phyloP scores from a whole-genome alignment of 768 basidiomycete genomes.

The Kwoniella newhampshirensis region DNA sequence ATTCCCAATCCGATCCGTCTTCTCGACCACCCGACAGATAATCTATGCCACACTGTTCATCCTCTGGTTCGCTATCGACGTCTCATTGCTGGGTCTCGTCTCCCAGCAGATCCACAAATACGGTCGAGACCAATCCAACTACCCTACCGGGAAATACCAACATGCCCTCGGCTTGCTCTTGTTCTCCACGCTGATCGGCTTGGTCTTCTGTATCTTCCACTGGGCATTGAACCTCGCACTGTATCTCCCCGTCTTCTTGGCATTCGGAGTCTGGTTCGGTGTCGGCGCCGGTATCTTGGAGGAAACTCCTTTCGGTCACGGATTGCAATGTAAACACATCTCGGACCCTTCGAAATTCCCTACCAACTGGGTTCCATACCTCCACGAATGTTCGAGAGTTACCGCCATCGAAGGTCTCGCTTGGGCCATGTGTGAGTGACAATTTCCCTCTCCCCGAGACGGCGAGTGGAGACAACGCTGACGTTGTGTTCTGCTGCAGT shows the following conservation, averaged over 20 bases:
- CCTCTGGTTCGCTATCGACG: slow-evolving; percentile 32
- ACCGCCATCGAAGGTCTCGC: slow-evolving; percentile 40
- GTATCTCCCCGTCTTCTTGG: slow-evolving; percentile 32
- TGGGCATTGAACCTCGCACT: slow-evolving; percentile 22
- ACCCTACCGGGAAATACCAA: slow-evolving; percentile 23
- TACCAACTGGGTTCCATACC: slow-evolving; percentile 20
- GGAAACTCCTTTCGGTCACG: slow-evolving; percentile 40
- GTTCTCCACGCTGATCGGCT: slow-evolving; percentile 29
- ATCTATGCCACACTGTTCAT: slow-evolving; percentile 36
- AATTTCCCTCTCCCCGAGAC: no score
- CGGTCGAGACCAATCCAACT: slow-evolving; percentile 22
- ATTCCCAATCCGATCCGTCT: slow-evolving; percentile 9
- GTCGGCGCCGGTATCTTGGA: slow-evolving; percentile 41
- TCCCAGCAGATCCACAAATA: slow-evolving; percentile 40
- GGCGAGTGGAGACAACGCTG: background rate
- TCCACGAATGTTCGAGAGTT: slow-evolving; percentile 27
- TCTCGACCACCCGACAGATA: slow-evolving; percentile 29
- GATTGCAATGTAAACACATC: slow-evolving; percentile 35
- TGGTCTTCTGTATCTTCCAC: slow-evolving; percentile 40
- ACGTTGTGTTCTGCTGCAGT: slow-evolving; percentile 9
- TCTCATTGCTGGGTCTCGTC: slow-evolving; percentile 34
- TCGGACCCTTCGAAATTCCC: slow-evolving; percentile 24
- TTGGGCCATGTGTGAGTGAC: slow-evolving; percentile 43
- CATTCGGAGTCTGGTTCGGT: slow-evolving; percentile 34
- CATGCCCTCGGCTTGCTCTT: slow-evolving; percentile 37